Conservation (phyloP, 805 yeast species). For the Candida succiphila region DNA sequence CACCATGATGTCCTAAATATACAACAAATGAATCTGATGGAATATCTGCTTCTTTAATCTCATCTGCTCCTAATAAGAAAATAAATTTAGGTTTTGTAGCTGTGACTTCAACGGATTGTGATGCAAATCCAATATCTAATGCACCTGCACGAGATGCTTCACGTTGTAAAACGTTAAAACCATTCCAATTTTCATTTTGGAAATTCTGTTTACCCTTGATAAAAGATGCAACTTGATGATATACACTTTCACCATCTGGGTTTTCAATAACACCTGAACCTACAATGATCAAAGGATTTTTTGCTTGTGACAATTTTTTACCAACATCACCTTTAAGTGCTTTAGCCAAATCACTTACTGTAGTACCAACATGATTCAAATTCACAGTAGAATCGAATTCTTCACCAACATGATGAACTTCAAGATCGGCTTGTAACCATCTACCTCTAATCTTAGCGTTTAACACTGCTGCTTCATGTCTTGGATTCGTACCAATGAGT, state of each 20-base stretch:
- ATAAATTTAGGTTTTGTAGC: slow-evolving; percentile 57
- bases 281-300: slow-evolving; percentile 67
- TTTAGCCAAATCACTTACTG: slow-evolving; percentile 40
- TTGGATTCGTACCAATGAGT: slow-evolving; percentile 78
- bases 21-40: slow-evolving; percentile 83
- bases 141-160: slow-evolving; percentile 87
- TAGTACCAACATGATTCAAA: slow-evolving; percentile 51
- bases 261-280: slow-evolving; percentile 74
- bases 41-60: slow-evolving; percentile 53
- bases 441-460: slow-evolving; percentile 76
- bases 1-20: slow-evolving; percentile 91
- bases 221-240: slow-evolving; percentile 50
- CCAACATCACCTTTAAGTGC: slow-evolving; percentile 68
- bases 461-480: slow-evolving; percentile 84
- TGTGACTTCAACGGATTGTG: slow-evolving; percentile 34
- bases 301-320: slow-evolving; percentile 51
- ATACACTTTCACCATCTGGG: slow-evolving; percentile 52
- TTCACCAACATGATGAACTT: slow-evolving; percentile 67
- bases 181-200: slow-evolving; percentile 70
- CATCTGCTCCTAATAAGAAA: slow-evolving; percentile 80
- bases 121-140: slow-evolving; percentile 70
- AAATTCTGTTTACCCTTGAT: slow-evolving; percentile 46
- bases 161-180: slow-evolving; percentile 70
- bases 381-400: slow-evolving; percentile 70
- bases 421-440: slow-evolving; percentile 62